Conservation (phyloP, 495 filamentous ascomycete species). For the Trichoderma parareesei region DNA sequence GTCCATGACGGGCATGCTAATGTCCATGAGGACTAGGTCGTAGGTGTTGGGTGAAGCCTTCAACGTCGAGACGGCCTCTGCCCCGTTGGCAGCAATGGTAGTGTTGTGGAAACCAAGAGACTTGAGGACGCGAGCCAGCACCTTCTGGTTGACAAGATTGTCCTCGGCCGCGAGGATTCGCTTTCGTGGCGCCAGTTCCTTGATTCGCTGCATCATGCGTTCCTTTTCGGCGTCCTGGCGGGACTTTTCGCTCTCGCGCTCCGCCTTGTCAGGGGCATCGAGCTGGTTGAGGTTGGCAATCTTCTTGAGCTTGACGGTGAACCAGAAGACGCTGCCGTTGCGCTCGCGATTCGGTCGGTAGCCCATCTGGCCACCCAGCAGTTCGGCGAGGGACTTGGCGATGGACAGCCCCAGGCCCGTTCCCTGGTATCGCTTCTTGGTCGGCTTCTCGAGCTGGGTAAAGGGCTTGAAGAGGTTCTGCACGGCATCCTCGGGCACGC, state of each 20-base stretch:
- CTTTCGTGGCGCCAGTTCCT: constrained; percentile 25
- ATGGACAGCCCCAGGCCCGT: constrained; percentile 76
- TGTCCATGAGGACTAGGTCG: constrained; percentile 55
- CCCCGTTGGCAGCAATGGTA: constrained; percentile 47
- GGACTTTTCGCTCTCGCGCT: constrained; percentile 9
- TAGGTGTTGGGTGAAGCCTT: constrained; percentile 43
- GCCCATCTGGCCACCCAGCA: constrained; percentile 64
- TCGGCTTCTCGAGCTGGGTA: constrained; percentile 65
- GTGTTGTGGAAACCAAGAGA: constrained; percentile 46
- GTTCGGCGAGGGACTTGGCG: constrained; percentile 59
- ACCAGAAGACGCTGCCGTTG: constrained; percentile 53
- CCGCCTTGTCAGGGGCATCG: not conserved
- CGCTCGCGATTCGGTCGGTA: constrained; percentile 45
- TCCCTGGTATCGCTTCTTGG: constrained; percentile 71
- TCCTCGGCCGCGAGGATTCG: constrained; percentile 51
- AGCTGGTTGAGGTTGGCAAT: constrained; percentile 23
- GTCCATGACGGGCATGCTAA: constrained; percentile 62
- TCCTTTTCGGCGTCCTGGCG: not conserved
- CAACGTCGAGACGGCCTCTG: constrained; percentile 47
- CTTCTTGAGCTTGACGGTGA: constrained; percentile 44
- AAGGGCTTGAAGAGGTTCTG: constrained; percentile 72
- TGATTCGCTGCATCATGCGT: constrained; percentile 17
- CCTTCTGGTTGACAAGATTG: constrained; percentile 55
- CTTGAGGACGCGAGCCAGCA: constrained; percentile 51
- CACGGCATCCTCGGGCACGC: constrained; percentile 54